Conservation (phyloP, 2,329 filamentous ascomycete genomes). For the Fusarium gaditjirri region DNA sequence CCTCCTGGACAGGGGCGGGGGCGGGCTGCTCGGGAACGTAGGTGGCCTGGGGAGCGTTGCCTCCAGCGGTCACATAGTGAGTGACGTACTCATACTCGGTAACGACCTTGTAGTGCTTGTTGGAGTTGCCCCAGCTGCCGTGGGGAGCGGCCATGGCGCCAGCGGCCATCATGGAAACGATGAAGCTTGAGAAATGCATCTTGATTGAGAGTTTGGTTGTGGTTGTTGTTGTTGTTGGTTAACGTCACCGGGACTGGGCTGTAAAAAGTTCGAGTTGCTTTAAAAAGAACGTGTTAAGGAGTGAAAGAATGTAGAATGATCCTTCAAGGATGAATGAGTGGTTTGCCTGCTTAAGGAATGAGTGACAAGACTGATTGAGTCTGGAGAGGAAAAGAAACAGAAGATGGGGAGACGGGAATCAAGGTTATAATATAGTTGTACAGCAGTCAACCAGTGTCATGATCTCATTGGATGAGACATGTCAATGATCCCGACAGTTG, state of each 20-base stretch:
- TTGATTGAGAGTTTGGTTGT: conserved; percentile 23
- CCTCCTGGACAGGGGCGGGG: not conserved
- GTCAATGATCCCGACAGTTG: conserved; percentile 8
- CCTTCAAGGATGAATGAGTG: conserved; percentile 37
- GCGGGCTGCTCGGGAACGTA: conserved; percentile 3
- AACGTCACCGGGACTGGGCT: conserved; percentile 33
- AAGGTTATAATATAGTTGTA: conserved; percentile 37
- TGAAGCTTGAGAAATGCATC: conserved; percentile 36
- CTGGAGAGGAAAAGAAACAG: conserved; percentile 15
- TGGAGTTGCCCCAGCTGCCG: not conserved
- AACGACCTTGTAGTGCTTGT: conserved; percentile 14
- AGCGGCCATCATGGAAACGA: conserved; percentile 27
- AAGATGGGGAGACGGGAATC: conserved; percentile 12
- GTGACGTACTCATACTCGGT: conserved; percentile 30
- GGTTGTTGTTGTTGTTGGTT: conserved; percentile 1
- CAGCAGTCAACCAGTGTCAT: not conserved
- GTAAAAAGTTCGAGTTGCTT: conserved; percentile 2
- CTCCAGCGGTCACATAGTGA: conserved; percentile 24
- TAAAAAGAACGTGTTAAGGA: conserved; percentile 10
- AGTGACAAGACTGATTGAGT: conserved; percentile 34
- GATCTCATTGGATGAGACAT: conserved; percentile 11
- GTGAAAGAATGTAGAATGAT: conserved; percentile 29
- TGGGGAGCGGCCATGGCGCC: conserved; percentile 33
- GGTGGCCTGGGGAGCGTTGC: not conserved
- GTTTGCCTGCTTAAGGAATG: conserved; percentile 16